Evolutionary conservation across 2,329 filamentous ascomycete species (phyloP).

Genomic region (Colletotrichum magnum): DNA sequence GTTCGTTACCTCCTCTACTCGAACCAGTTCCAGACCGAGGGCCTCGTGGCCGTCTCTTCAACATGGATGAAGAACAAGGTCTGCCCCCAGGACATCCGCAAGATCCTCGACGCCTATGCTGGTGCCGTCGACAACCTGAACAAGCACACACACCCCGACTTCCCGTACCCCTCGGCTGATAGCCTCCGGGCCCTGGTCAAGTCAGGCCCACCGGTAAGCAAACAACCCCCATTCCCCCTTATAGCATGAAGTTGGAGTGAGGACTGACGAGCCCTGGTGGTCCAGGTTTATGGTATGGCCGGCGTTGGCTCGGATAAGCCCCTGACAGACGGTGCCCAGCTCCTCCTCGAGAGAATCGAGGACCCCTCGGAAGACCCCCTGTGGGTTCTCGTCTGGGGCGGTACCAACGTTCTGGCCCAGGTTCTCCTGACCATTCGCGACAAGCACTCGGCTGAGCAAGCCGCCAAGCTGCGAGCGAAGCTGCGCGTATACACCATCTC

Average conservation of each 20-base stretch:
- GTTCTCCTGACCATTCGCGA: conserved; percentile 59
- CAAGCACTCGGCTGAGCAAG: conserved; percentile 45
- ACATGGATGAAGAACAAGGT: conserved; percentile 60
- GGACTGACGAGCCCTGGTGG: neutral
- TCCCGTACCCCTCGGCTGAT: conserved; percentile 56
- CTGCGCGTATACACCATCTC: conserved; percentile 69
- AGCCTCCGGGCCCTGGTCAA: conserved; percentile 53
- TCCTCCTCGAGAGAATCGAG: conserved; percentile 54
- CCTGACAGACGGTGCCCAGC: conserved; percentile 55
- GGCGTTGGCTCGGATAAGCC: conserved; percentile 49
- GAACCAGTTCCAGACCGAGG: conserved; percentile 62
- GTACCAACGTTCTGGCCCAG: conserved; percentile 66
- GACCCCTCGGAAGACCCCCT: conserved; percentile 55
- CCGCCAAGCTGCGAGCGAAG: conserved; percentile 54
- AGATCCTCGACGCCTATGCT: conserved; percentile 60
- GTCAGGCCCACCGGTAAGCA: conserved; percentile 51
- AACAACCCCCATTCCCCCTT: neutral
- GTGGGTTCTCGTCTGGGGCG: conserved; percentile 68
- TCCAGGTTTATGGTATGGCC: conserved; percentile 51
- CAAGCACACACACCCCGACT: conserved; percentile 60
- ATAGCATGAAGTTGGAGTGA: neutral
- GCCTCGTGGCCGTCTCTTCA: conserved; percentile 60
- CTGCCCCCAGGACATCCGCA: conserved; percentile 58
- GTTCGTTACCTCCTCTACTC: conserved; percentile 60
- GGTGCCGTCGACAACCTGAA: conserved; percentile 63